Evolutionary conservation across 2,329 filamentous ascomycete genomes (phyloP), one percentile per base, ranked within the genome.

Genomic region (Hymenoscyphus salicellus): DNA sequence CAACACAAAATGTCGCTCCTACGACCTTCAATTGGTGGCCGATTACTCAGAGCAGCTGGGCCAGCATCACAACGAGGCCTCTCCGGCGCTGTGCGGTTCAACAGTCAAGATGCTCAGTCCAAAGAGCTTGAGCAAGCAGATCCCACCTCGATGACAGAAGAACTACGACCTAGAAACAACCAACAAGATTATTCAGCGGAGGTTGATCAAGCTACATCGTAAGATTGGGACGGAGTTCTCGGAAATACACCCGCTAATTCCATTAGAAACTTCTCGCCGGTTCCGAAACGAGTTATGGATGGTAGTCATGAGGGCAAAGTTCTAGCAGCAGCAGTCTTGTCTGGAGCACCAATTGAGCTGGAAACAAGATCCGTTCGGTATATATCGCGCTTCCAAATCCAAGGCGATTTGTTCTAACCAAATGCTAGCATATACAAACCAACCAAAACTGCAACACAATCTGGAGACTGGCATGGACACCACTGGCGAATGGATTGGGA

Each of bases 401-500:
- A 41, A n/a, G 1, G 11, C 33, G 20, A 32, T 58, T 43, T 5
- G 23, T 23, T 63, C 68, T 70, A 70, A 73, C 46, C 62, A 43
- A 20, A 33, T 38, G 65, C 5, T 75, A 98, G 94, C 75, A 99
- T 99, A 79, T 98, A 91, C 83, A 88, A 90, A 74, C 92, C 93
- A 59, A 77, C 91, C 64, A 99, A 99, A 81, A 88, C 95, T n/a
- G 94, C 95, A 41, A 97, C 94, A 55, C 95, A 99, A 80, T 98
- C 94, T 38, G 94, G 95, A 69, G 86, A 87, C 73, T 97, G 92
- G 90, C 88, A 91, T 76, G 82, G 86, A 63, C 87, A 91, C 76
- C 86, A 90, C 75, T 99, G 95, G 95, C 89, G 93, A 60, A 96
- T 99, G 93, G 95, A 99, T 78, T 99, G 95, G 95, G 95, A 99